These are phyloP conservation scores for Phlebiopsis gigantea DNA, from an alignment of 768 basidiomycete species.

Conservation along the genomic window DNA sequence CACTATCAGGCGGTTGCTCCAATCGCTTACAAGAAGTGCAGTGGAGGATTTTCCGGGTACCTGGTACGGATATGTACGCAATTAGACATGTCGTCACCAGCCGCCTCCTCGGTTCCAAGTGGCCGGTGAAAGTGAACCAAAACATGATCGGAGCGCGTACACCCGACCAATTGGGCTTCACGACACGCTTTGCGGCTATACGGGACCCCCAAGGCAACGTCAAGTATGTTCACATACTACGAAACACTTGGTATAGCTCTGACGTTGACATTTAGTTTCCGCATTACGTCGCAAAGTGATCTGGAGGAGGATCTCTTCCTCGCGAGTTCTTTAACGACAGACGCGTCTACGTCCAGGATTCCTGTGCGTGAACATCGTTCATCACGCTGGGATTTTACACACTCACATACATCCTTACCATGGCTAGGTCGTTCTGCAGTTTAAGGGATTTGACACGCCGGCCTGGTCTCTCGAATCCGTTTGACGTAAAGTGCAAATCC, in stretches of 20 bases:
- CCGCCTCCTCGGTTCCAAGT: neutral
- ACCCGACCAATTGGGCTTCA: constrained; percentile 6
- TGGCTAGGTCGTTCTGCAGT: too few relatives aligned
- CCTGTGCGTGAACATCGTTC: too few relatives aligned
- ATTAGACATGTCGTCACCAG: neutral
- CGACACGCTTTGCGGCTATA: neutral
- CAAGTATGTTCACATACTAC: neutral
- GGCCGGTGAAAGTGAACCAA: constrained; percentile 1
- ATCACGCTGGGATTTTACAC: too few relatives aligned
- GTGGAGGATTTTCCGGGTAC: constrained; percentile 3
- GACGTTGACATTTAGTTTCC: neutral
- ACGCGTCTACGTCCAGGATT: too few relatives aligned
- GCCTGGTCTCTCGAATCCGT: too few relatives aligned
- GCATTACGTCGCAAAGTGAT: neutral
- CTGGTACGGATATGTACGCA: constrained; percentile 9
- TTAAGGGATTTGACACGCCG: too few relatives aligned
- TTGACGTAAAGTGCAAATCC: too few relatives aligned
- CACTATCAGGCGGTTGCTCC: too few relatives aligned
- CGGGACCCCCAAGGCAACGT: neutral
- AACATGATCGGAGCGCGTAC: neutral
- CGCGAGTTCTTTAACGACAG: too few relatives aligned
- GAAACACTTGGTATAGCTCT: too few relatives aligned
- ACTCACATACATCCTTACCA: too few relatives aligned
- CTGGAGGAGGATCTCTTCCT: neutral
- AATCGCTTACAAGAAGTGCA: neutral